Evolutionary conservation across 2,329 filamentous ascomycete genomes (phyloP).

Genomic region (Endocalyx cinctus): DNA sequence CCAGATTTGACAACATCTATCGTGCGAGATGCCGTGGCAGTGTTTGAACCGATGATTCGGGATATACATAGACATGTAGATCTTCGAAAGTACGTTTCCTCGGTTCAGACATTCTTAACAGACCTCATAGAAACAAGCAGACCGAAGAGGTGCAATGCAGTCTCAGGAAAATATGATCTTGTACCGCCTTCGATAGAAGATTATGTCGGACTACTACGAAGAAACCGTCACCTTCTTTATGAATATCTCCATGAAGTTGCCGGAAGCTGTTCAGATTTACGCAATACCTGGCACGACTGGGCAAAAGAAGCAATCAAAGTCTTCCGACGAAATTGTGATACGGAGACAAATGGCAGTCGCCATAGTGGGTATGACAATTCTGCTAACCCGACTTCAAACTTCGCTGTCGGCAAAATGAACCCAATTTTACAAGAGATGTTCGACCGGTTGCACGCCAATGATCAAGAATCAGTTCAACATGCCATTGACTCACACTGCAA

Average conservation of each 20-base stretch:
- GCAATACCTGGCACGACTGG: slow-evolving; percentile 57
- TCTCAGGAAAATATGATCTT: slow-evolving; percentile 19
- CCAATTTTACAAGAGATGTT: slow-evolving; percentile 38
- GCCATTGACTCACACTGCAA: slow-evolving; percentile 55
- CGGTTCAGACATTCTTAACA: slow-evolving; percentile 63
- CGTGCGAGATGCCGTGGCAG: slow-evolving; percentile 58
- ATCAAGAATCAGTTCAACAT: slow-evolving; percentile 40
- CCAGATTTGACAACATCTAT: slow-evolving; percentile 71
- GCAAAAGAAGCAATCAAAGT: slow-evolving; percentile 51
- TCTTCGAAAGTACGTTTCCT: slow-evolving; percentile 62
- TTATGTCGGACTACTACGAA: slow-evolving; percentile 62
- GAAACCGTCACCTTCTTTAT: slow-evolving; percentile 60
- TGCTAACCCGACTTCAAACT: slow-evolving; percentile 20
- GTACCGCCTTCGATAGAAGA: slow-evolving; percentile 63
- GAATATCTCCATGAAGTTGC: slow-evolving; percentile 67
- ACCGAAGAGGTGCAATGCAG: slow-evolving; percentile 38
- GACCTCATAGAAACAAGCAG: slow-evolving; percentile 63
- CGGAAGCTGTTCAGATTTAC: slow-evolving; percentile 62
- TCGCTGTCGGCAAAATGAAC: slow-evolving; percentile 30
- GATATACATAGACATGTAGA: slow-evolving; percentile 67
- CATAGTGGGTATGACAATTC: background rate
- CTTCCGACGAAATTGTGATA: slow-evolving; percentile 38
- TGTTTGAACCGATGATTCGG: slow-evolving; percentile 72
- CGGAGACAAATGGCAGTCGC: background rate
- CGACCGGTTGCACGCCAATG: slow-evolving; percentile 38